Percentiles rank a stretch among this genome's conserved stretches.
phyloP scores from a whole-genome alignment of 768 basidiomycete genomes.

The Hemileccinum impolitum region DNA sequence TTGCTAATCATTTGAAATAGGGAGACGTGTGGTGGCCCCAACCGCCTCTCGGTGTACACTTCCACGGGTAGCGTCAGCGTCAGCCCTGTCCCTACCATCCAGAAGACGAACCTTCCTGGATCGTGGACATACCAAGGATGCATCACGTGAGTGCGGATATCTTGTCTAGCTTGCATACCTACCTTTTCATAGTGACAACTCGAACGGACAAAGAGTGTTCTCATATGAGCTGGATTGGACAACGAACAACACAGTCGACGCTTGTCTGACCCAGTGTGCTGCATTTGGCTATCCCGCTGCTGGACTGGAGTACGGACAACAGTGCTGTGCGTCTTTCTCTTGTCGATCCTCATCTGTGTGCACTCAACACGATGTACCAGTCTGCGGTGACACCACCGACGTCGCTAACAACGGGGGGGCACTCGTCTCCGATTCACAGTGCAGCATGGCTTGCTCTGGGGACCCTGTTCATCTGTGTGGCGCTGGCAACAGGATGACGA shows the following conservation, averaged over 20 bases:
- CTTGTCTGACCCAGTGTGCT: constrained; percentile 67
- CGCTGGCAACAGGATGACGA: constrained; percentile 47
- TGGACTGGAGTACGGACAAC: constrained; percentile 65
- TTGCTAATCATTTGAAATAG: constrained; percentile 30
- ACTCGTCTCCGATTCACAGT: constrained; percentile 36
- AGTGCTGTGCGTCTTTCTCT: constrained; percentile 61
- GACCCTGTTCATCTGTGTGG: constrained; percentile 72
- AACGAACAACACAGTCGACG: constrained; percentile 59
- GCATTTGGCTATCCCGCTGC: constrained; percentile 69
- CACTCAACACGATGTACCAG: constrained; percentile 32
- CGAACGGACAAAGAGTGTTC: constrained; percentile 45
- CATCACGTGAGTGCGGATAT: constrained; percentile 44
- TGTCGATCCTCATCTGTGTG: background rate
- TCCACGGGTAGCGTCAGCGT: constrained; percentile 47
- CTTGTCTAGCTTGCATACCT: background rate
- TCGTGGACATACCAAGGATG: constrained; percentile 67
- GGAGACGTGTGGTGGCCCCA: constrained; percentile 70
- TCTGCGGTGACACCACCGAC: constrained; percentile 67
- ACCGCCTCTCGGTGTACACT: constrained; percentile 68
- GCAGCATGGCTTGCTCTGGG: constrained; percentile 58
- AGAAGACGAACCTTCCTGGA: constrained; percentile 57
- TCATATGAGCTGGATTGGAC: constrained; percentile 57
- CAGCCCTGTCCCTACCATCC: constrained; percentile 55
- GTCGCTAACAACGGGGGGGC: constrained; percentile 36
- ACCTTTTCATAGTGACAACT: constrained; percentile 42